Base-by-base conservation (phyloP, 192 early-diverging fungal species). In the Umbelopsis isabellina region DNA sequence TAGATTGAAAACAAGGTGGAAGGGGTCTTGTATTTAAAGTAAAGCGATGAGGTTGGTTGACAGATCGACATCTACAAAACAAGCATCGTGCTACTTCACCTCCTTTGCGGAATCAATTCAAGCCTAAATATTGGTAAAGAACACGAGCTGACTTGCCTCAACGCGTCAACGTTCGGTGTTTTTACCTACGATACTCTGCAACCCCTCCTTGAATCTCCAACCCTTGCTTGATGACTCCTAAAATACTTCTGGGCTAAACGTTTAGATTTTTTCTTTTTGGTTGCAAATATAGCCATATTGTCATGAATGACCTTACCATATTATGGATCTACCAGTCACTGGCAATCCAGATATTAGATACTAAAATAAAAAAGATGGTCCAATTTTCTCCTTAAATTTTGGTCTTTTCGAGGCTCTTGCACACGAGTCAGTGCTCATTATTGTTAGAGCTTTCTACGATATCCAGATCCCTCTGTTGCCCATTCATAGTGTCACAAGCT, bases 371-470 rank as follows among this genome's bases (percentile, higher is more conserved):
- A 41, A 41, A 41, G 37, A 41, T 41, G 11, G 16, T 16, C 30
- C 25, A 25, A 10, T 11, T 27, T 30, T 35, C 16, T 30, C 33
- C 55, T 30, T 35, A 35, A 61, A 16, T 61, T 61, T 25, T 61
- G 16, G 7, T 27, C 55, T 61, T 61, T 61, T 35, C 55, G 27
- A 27, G 55, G 27, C 33, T 61, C 55, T 15, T 35, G 16, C 33
- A n/a, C 55, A 61, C 55, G 55, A 61, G 55, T 61, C 55, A 61
- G 55, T 61, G 55, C 55, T 35, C 55, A 61, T 61, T 61, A 16
- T 61, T 27, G 1, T 35, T 37, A 35, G 27, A 35, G 27, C 7
- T 13, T 18, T 33, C 2, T 27, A 10, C 37, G 6, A 41, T 1
- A 4, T 6, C 10, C 37, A 41, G 37, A 41, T 41, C 37, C 37